A percentile compares a stretch with the other conserved stretches of the same genome.
Conservation (phyloP, 306 rosid genomes). For the Phaseolus lunatus region DNA sequence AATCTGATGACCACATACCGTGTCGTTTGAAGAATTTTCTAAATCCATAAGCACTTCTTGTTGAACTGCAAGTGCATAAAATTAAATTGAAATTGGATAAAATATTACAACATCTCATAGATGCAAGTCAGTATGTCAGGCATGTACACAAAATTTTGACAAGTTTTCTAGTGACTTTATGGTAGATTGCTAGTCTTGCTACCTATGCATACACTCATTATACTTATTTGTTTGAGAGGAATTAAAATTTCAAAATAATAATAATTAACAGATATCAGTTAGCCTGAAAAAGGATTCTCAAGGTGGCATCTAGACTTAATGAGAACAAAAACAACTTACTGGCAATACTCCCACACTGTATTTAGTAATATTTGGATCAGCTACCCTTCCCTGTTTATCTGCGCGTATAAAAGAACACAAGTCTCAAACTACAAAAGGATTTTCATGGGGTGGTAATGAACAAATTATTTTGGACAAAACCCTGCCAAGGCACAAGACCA, state of each 20-base stretch:
- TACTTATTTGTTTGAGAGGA: not conserved
- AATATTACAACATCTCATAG: not conserved
- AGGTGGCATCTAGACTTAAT: not conserved
- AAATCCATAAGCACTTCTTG: constrained; percentile 82
- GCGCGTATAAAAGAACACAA: constrained; percentile 57
- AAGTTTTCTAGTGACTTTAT: too few relatives aligned
- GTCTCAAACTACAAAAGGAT: constrained; percentile 32
- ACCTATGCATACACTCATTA: not conserved
- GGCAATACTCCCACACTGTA: constrained; percentile 90
- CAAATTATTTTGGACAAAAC: too few relatives aligned
- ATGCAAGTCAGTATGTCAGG: constrained; percentile 1
- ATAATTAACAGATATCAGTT: not conserved
- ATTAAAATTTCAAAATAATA: not conserved
- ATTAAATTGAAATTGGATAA: constrained; percentile 12
- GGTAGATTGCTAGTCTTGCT: not conserved
- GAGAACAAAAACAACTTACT: constrained; percentile 57
- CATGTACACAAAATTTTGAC: not conserved
- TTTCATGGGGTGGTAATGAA: constrained; percentile 3
- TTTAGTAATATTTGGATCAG: constrained; percentile 75
- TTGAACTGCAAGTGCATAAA: constrained; percentile 66
- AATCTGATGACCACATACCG: constrained; percentile 58
- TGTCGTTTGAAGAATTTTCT: constrained; percentile 91
- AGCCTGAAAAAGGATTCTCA: not conserved
- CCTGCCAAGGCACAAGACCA: too few relatives aligned
- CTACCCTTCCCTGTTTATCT: constrained; percentile 67